Evolutionary conservation across 805 yeast species (phyloP).

Genomic region (Candida insectorum): DNA sequence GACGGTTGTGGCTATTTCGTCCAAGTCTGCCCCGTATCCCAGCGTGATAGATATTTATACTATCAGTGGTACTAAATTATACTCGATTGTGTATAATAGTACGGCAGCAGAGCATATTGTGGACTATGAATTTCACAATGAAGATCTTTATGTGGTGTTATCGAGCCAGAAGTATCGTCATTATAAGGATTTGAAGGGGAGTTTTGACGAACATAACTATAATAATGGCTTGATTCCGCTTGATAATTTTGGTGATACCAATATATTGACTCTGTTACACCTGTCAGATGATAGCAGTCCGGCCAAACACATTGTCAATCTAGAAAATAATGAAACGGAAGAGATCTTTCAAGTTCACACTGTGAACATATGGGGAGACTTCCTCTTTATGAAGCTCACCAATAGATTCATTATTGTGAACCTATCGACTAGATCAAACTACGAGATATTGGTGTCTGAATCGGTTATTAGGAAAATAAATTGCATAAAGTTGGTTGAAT

Average conservation of each 20-base stretch:
- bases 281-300: background rate
- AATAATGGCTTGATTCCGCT: constrained; percentile 17
- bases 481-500: constrained; percentile 14
- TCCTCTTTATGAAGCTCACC: constrained; percentile 25
- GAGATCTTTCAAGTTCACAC: constrained; percentile 21
- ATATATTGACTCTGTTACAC: background rate
- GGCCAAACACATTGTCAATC: constrained; percentile 20
- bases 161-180: constrained; percentile 51
- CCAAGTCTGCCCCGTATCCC: constrained; percentile 32
- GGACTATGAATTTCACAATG: constrained; percentile 49
- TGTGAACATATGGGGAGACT: constrained; percentile 9
- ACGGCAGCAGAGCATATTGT: constrained; percentile 51
- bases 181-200: constrained; percentile 65
- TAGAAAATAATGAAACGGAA: constrained; percentile 30
- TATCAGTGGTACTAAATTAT: constrained; percentile 30
- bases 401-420: constrained; percentile 32
- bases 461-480: constrained; percentile 19
- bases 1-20: constrained; percentile 53
- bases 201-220: constrained; percentile 51
- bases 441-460: constrained; percentile 30
- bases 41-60: constrained; percentile 36
- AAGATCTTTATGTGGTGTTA: constrained; percentile 54
- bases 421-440: constrained; percentile 38
- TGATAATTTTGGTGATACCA: constrained; percentile 13
- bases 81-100: constrained; percentile 37